These are phyloP conservation scores for Phoenix roebelenii DNA, from an alignment of 176 grass and related monocot genomes.

Conservation along the genomic window DNA sequence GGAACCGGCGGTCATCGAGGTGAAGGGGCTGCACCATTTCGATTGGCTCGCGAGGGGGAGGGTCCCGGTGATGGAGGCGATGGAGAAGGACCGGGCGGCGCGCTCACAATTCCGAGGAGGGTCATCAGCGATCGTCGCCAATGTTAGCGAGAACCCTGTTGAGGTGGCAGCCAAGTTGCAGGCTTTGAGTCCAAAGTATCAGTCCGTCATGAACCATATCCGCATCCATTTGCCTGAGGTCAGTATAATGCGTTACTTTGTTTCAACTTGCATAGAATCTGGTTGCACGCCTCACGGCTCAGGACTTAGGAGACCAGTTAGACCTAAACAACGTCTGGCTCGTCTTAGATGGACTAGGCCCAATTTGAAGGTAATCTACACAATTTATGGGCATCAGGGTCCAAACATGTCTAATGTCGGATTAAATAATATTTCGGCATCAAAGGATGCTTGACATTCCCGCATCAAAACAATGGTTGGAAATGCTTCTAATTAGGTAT, in stretches of 20 bases:
- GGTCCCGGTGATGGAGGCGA: slow-evolving; percentile 21
- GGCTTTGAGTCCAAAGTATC: slow-evolving; percentile 15
- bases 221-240: slow-evolving; percentile 18
- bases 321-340: no score
- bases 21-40: slow-evolving; percentile 18
- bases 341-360: no score
- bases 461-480: no score
- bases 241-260: not conserved
- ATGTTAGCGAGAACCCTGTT: slow-evolving; percentile 5
- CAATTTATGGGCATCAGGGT: no score
- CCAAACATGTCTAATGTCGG: no score
- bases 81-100: slow-evolving; percentile 17
- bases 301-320: no score
- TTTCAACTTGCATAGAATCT: no score
- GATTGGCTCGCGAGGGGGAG: slow-evolving; percentile 12
- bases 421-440: no score
- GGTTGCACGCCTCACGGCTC: no score
- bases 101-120: slow-evolving; percentile 24
- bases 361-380: no score
- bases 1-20: slow-evolving; percentile 15
- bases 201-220: slow-evolving; percentile 20
- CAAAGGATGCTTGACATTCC: no score
- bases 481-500: no score
- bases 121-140: slow-evolving; percentile 11
- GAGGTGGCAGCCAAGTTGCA: slow-evolving; percentile 17